Evolutionary conservation across 345 rosid species (phyloP).

Genomic region (Tarenaya hassleriana): DNA sequence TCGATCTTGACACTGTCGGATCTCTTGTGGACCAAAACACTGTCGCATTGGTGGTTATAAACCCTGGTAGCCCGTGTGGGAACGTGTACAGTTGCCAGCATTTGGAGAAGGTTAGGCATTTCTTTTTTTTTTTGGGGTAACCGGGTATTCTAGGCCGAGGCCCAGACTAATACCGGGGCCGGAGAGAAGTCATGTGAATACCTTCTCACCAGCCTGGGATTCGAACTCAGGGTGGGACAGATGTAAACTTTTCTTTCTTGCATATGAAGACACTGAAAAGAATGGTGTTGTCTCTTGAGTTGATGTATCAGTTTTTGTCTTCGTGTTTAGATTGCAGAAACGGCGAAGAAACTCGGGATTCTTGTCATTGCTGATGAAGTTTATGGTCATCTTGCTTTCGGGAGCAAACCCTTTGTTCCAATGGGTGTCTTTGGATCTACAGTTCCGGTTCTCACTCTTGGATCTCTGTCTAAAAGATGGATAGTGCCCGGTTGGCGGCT

Average conservation of each 20-base stretch:
- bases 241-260: too few species aligned
- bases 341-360: constrained; percentile 55
- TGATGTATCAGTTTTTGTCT: too few species aligned
- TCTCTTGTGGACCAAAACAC: constrained; percentile 71
- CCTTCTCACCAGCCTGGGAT: too few species aligned
- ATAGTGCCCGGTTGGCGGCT: constrained; percentile 97
- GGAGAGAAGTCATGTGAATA: too few species aligned
- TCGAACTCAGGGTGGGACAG: too few species aligned
- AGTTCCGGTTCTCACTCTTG: constrained; percentile 82
- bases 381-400: constrained; percentile 88
- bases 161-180: too few species aligned
- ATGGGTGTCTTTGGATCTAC: constrained; percentile 83
- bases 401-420: constrained; percentile 70
- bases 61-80: constrained; percentile 97
- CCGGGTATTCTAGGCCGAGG: too few species aligned
- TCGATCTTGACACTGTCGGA: constrained; percentile 62
- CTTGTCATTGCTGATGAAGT: constrained; percentile 95
- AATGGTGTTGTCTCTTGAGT: too few species aligned
- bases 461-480: constrained; percentile 96
- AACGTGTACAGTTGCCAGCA: constrained; percentile 73
- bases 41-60: constrained; percentile 68
- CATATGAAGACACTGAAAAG: too few species aligned
- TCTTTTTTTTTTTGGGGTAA: too few species aligned
- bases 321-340: constrained; percentile 69
- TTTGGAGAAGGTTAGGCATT: constrained; percentile 69